A percentile compares a stretch with the other conserved stretches of the same genome.
Evolutionary conservation across 768 basidiomycete genomes (phyloP).

Genomic region (Fomitopsis pulvina): DNA sequence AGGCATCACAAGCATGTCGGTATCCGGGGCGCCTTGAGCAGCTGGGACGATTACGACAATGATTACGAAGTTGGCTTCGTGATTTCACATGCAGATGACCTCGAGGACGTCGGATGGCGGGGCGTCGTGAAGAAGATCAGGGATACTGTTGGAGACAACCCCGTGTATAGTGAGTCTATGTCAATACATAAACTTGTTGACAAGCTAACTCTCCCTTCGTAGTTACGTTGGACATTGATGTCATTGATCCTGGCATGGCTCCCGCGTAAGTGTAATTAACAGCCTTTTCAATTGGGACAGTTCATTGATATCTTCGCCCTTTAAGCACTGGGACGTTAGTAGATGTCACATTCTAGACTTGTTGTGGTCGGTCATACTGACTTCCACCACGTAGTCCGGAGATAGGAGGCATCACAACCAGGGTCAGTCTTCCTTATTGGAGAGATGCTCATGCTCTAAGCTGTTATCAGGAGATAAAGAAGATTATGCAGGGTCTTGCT

Average conservation of each 20-base stretch:
- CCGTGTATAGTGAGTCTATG: constrained; percentile 23
- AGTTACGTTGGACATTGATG: constrained; percentile 18
- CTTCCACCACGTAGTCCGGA: constrained; percentile 18
- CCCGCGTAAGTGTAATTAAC: constrained; percentile 11
- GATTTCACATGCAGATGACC: constrained; percentile 27
- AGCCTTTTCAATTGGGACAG: neutral
- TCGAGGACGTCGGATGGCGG: constrained; percentile 26
- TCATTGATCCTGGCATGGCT: constrained; percentile 15
- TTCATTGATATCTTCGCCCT: neutral
- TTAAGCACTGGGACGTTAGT: constrained; percentile 23
- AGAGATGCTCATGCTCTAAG: neutral
- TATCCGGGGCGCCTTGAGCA: constrained; percentile 22
- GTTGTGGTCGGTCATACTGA: neutral
- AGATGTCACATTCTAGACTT: neutral
- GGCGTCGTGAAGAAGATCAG: constrained; percentile 27
- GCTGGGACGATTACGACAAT: constrained; percentile 24
- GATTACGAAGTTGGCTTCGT: constrained; percentile 25
- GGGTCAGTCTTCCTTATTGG: constrained; percentile 12
- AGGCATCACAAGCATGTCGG: constrained; percentile 21
- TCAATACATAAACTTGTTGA: no score
- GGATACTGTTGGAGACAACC: constrained; percentile 27
- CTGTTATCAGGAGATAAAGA: constrained; percentile 24
- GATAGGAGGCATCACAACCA: constrained; percentile 28
- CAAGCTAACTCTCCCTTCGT: no score
- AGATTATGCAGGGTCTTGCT: constrained; percentile 28